Base-by-base conservation (phyloP, 371 early-diverging fungal genomes). In the Mortierella sp. region DNA sequence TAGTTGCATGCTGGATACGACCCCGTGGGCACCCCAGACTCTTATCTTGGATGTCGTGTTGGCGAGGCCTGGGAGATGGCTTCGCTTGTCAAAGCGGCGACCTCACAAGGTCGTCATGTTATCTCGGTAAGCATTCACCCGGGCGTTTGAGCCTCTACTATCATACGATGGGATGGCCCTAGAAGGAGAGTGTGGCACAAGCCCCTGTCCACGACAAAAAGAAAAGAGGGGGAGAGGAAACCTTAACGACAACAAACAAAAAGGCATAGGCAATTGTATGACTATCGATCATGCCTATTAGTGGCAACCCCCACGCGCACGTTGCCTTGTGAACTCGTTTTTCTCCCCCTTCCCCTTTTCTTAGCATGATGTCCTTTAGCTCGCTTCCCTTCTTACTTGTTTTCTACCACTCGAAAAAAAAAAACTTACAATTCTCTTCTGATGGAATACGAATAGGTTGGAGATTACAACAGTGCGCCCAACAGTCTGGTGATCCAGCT, bases 381-480 rank as follows among this genome's bases (percentile, higher is more conserved):
- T 21, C 29, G 29, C 32, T 27, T 70, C 3, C 35, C 3, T 70
- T 18, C 8, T 32, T 24, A 1, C n/a, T 7, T 43, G 21, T 21
- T 18, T 18, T 8, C 35, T 6, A 5, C 1, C 35, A 63, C 27
- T 58, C 29, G n/a, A 5, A 32, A 60, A 60, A 14, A 27, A 27
- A 27, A 56, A 16, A 18, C 32, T 35, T 24, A 68, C 11, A n/a
- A 1, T 8, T 6, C 24, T 21, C 51, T 51, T 51, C 8, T 51
- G 24, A 18, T 24, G n/a, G 16, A 21, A 32, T 32, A 48, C 35
- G 2, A 56, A 48, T 70, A 84, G 84, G 83, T 92, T 0, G 94
- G 94, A 6, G 93, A 93, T 76, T 93, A 92, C 73, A 94, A 93
- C 75, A 92, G 92, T 73, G 87, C 90, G 24, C 93, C 93, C 10